A percentile compares a stretch with the other conserved stretches of the same genome.
Evolutionary conservation across 2,329 filamentous ascomycete species (phyloP).

Genomic region (Fusarium odoratissimum): DNA sequence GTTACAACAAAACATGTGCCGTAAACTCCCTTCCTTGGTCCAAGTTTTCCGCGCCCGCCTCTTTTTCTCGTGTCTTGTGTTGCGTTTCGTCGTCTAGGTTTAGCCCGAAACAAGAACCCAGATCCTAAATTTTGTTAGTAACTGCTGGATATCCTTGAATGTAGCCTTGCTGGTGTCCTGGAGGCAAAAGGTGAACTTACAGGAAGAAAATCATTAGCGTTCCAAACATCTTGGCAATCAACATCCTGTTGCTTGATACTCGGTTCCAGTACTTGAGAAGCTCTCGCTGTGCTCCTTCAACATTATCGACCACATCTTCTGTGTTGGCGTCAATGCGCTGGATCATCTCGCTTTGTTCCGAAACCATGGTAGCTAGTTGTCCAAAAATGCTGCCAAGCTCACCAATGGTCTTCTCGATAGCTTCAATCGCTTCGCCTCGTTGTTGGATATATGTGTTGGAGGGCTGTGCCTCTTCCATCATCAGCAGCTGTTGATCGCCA

Average conservation of each 20-base stretch:
- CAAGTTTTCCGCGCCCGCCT: constrained; percentile 18
- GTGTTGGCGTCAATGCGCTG: constrained; percentile 97
- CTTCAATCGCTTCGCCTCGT: constrained; percentile 93
- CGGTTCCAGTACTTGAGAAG: constrained; percentile 96
- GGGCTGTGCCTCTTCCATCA: constrained; percentile 91
- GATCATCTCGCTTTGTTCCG: constrained; percentile 97
- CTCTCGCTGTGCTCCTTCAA: constrained; percentile 95
- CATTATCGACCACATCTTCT: constrained; percentile 97
- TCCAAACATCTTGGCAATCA: constrained; percentile 83
- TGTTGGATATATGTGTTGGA: constrained; percentile 92
- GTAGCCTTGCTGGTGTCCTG: neutral
- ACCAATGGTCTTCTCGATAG: constrained; percentile 93
- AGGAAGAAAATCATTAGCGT: constrained; percentile 95
- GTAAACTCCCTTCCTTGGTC: constrained; percentile 24
- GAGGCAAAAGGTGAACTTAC: constrained; percentile 52
- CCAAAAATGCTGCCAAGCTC: constrained; percentile 93
- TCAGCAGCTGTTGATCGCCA: constrained; percentile 86
- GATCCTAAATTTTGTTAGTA: constrained; percentile 46
- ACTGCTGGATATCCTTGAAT: neutral
- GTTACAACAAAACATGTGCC: constrained; percentile 43
- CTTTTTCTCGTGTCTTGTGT: constrained; percentile 21
- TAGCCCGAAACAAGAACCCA: constrained; percentile 56
- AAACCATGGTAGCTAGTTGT: constrained; percentile 95
- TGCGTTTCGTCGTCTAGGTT: constrained; percentile 9
- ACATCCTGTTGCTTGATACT: constrained; percentile 94